These are phyloP conservation scores for Hyphodiscus sp. DNA, from an alignment of 2,329 filamentous ascomycete genomes.

Conservation along the genomic window DNA sequence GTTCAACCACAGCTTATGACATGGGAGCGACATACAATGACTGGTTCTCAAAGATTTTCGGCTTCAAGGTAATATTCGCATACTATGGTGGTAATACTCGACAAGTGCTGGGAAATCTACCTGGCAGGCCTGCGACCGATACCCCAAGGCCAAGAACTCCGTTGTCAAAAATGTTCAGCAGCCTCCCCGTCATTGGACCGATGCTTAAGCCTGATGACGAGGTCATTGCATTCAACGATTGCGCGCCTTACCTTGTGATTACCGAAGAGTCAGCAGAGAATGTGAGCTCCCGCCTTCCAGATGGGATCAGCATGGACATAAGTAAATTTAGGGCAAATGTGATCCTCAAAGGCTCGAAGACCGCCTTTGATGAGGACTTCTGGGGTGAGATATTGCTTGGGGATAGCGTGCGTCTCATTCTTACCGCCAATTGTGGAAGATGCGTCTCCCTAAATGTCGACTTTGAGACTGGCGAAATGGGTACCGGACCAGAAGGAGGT, in stretches of 20 bases:
- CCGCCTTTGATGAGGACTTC: slow-evolving; percentile 63
- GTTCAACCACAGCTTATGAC: slow-evolving; percentile 50
- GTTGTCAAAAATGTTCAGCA: slow-evolving; percentile 11
- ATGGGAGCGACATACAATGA: slow-evolving; percentile 54
- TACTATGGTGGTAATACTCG: slow-evolving; percentile 59
- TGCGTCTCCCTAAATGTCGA: slow-evolving; percentile 68
- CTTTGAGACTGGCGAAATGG: slow-evolving; percentile 56
- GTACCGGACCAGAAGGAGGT: slow-evolving; percentile 48
- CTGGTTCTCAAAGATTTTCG: slow-evolving; percentile 65
- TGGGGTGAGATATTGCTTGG: slow-evolving; percentile 55
- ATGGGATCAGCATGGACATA: slow-evolving; percentile 49
- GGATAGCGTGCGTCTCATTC: slow-evolving; percentile 33
- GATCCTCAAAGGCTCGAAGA: slow-evolving; percentile 51
- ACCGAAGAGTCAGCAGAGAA: slow-evolving; percentile 64
- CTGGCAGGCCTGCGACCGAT: slow-evolving; percentile 14
- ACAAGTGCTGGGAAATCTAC: slow-evolving; percentile 48
- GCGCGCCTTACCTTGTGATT: slow-evolving; percentile 67
- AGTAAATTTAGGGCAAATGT: slow-evolving; percentile 69
- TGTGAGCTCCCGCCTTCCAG: slow-evolving; percentile 50
- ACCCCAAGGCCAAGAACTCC: slow-evolving; percentile 7
- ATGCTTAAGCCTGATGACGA: slow-evolving; percentile 29
- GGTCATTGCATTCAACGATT: slow-evolving; percentile 65
- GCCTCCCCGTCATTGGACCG: slow-evolving; percentile 16
- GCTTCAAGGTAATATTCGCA: slow-evolving; percentile 52
- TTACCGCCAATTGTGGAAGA: slow-evolving; percentile 65